Percentiles rank a stretch among this genome's conserved stretches.
Evolutionary conservation across 768 basidiomycete genomes (phyloP).

Genomic region (Cyclocybe cylindracea): DNA sequence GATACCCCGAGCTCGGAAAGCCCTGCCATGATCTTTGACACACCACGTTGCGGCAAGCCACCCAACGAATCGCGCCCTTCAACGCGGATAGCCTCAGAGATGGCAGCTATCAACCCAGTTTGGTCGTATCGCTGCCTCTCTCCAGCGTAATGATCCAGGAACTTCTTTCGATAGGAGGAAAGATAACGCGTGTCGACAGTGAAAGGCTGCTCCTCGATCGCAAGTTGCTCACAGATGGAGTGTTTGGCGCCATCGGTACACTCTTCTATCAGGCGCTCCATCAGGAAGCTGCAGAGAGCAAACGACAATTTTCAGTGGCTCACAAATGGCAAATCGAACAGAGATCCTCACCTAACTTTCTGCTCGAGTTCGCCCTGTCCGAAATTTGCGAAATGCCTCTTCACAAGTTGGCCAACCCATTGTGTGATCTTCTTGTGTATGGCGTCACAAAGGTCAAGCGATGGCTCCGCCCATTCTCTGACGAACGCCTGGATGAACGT

Average conservation of each 20-base stretch:
- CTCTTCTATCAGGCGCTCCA: slow-evolving; percentile 51
- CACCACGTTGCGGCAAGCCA: slow-evolving; percentile 7
- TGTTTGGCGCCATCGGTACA: slow-evolving; percentile 40
- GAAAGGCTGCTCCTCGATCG: slow-evolving; percentile 48
- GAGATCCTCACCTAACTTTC: slow-evolving; percentile 35
- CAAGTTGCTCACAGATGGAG: slow-evolving; percentile 49
- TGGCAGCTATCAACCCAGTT: slow-evolving; percentile 22
- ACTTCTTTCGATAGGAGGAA: slow-evolving; percentile 40
- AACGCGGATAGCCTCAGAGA: slow-evolving; percentile 9
- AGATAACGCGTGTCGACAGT: slow-evolving; percentile 57
- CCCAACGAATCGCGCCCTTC: slow-evolving; percentile 10
- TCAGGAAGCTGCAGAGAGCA: slow-evolving; percentile 17
- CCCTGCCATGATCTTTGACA: slow-evolving; percentile 36
- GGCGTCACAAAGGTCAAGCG: slow-evolving; percentile 42
- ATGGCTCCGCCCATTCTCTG: slow-evolving; percentile 50
- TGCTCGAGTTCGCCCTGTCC: slow-evolving; percentile 55
- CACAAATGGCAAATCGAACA: not conserved
- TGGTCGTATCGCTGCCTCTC: slow-evolving; percentile 35
- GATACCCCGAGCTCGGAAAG: slow-evolving; percentile 43
- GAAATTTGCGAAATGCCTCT: slow-evolving; percentile 50
- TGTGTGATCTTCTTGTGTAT: slow-evolving; percentile 38
- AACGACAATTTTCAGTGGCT: too few species aligned
- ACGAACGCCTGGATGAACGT: slow-evolving; percentile 48
- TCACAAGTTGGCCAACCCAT: slow-evolving; percentile 44
- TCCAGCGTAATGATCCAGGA: slow-evolving; percentile 49